Evolutionary conservation across 2,329 filamentous ascomycete genomes (phyloP), one percentile per base, ranked within the genome.

Genomic region (Ophiostoma tasmaniense): DNA sequence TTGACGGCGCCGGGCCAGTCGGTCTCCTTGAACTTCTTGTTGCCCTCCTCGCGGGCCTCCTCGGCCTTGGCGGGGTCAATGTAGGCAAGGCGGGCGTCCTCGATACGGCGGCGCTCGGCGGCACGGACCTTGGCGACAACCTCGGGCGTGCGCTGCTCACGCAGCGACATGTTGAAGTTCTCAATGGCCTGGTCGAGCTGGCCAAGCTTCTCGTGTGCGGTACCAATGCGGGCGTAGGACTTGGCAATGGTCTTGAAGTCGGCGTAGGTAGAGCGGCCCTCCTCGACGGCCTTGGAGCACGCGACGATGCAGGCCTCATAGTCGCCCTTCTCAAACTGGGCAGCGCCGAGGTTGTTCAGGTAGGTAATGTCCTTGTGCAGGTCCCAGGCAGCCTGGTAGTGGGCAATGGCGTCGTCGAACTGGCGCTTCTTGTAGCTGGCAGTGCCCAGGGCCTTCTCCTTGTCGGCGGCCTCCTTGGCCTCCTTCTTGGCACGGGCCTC

Each of bases 221-320:
- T 87, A 73, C 95, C 95, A 74, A 99, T 96, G 74, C 95, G 92
- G 52, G 93, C 93, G 76, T 95, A 97, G n/a, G 94, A 91, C 88
- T 97, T 98, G 77, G 96, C 93, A 73, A 99, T 94, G 76, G 93
- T 85, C 87, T 99, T 99, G 85, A 98, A 99, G 81, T 99, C 95
- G 72, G 95, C 93, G 69, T 93, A 90, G 74, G 96, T 88, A 75
- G 90, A 86, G 70, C 95, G 92, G 69, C 95, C 95, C 79, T 98
- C 90, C 74, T 96, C 90, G 68, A 97, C 86, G 13, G 96, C 95
- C 81, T 92, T 88, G 75, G 91, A 88, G 81, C 95, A 99, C 20
- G 89, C 82, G 75, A 96, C 91, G 73, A 99, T 93, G 73, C 90
- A 89, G 70, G 89, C 90, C 75, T 96, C 86, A 78, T 91, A 96